These are phyloP conservation scores for Botryosphaeria dothidea DNA, from an alignment of 2,329 filamentous ascomycete genomes.

Conservation along the genomic window DNA sequence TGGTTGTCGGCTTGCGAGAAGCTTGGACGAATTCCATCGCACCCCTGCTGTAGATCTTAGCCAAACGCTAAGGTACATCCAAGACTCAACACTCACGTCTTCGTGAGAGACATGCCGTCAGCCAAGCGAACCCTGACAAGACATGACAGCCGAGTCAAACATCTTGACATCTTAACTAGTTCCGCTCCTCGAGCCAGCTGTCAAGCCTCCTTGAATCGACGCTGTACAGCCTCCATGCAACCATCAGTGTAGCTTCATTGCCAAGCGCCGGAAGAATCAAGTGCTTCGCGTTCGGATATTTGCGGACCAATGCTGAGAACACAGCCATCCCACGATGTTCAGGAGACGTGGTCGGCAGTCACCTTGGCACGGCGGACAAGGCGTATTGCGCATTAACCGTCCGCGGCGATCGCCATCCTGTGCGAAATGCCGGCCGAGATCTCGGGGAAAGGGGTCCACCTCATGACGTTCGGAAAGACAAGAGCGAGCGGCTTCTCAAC, in stretches of 20 bases:
- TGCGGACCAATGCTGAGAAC: background rate
- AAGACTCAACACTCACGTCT: background rate
- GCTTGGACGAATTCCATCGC: background rate
- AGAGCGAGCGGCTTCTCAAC: background rate
- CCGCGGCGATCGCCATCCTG: background rate
- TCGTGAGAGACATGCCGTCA: background rate
- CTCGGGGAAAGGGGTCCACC: background rate
- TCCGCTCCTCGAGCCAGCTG: background rate
- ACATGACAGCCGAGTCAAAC: background rate
- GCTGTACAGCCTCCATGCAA: background rate
- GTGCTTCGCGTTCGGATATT: background rate
- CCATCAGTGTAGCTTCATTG: background rate
- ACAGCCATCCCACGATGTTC: background rate
- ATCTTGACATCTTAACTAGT: too few relatives aligned
- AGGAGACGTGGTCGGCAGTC: background rate
- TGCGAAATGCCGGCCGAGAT: background rate
- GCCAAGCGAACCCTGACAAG: background rate
- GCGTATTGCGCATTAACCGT: background rate
- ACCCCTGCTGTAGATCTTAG: constrained; percentile 4
- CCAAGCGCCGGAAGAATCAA: background rate
- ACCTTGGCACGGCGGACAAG: background rate
- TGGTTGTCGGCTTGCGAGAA: background rate
- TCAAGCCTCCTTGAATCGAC: background rate
- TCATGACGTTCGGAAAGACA: background rate
- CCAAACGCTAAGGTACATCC: background rate